Percentiles rank a stretch among this genome's conserved stretches.
phyloP scores from a whole-genome alignment of 768 basidiomycete genomes.

The Suillus plorans region DNA sequence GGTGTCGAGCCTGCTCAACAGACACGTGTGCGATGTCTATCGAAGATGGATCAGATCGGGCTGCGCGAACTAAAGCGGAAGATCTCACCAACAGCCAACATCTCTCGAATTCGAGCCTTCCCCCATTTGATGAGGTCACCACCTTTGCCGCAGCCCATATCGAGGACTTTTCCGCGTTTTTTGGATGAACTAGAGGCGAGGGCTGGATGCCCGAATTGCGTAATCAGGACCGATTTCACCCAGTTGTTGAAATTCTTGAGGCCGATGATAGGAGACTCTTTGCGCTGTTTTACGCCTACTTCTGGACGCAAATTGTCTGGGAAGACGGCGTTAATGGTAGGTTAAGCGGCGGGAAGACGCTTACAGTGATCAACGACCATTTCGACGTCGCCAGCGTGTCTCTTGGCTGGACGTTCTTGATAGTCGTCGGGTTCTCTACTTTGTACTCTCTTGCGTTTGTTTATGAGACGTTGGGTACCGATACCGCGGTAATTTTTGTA shows the following conservation, averaged over 20 bases:
- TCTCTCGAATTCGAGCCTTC: slow-evolving; percentile 77
- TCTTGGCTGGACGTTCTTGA: slow-evolving; percentile 45
- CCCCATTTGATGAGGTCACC: slow-evolving; percentile 96
- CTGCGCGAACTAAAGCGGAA: neutral
- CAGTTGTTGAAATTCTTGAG: slow-evolving; percentile 99
- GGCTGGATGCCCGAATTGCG: slow-evolving; percentile 79
- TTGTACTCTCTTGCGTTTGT: slow-evolving; percentile 53
- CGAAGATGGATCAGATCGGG: neutral
- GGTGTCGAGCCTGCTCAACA: slow-evolving; percentile 79
- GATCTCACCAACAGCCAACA: slow-evolving; percentile 72
- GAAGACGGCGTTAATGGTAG: slow-evolving; percentile 7
- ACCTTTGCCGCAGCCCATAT: slow-evolving; percentile 99
- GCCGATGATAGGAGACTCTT: slow-evolving; percentile 92
- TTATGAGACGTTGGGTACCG: slow-evolving; percentile 49
- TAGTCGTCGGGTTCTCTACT: slow-evolving; percentile 38
- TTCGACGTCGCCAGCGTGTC: slow-evolving; percentile 65
- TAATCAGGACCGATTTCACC: slow-evolving; percentile 97
- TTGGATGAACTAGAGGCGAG: slow-evolving; percentile 40
- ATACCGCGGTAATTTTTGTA: slow-evolving; percentile 58
- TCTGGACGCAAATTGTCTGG: slow-evolving; percentile 93
- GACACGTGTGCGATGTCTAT: slow-evolving; percentile 90
- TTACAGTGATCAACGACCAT: slow-evolving; percentile 78
- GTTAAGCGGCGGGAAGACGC: slow-evolving; percentile 29
- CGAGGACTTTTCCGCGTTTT: slow-evolving; percentile 76
- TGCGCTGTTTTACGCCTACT: slow-evolving; percentile 80